phyloP scores from a whole-genome alignment of 495 filamentous ascomycete species.

The Glarea lozoyensis region DNA sequence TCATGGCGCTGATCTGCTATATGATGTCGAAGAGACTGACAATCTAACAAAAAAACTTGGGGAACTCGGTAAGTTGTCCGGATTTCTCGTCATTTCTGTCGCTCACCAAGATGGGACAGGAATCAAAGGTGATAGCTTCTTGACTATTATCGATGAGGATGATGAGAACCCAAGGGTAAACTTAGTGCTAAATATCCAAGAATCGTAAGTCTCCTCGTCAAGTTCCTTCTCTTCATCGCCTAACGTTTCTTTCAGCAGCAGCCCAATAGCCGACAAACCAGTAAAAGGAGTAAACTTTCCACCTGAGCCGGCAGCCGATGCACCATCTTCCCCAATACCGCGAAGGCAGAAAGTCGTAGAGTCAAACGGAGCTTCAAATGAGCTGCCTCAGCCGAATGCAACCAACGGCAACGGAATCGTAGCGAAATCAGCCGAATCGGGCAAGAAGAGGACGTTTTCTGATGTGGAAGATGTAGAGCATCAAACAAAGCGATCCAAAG shows the following conservation, averaged over 20 bases:
- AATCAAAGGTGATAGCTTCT: constrained; percentile 57
- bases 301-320: neutral
- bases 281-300: constrained; percentile 15
- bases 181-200: constrained; percentile 57
- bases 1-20: constrained; percentile 64
- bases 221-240: neutral
- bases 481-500: constrained; percentile 36
- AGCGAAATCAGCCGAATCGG: neutral
- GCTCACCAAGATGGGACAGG: constrained; percentile 26
- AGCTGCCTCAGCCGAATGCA: neutral
- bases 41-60: constrained; percentile 70
- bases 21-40: constrained; percentile 82
- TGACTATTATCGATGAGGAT: constrained; percentile 79
- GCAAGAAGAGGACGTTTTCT: constrained; percentile 11
- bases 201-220: constrained; percentile 28
- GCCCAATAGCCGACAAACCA: constrained; percentile 11
- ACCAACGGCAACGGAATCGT: constrained; percentile 4
- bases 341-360: constrained; percentile 29
- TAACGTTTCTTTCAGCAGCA: constrained; percentile 4
- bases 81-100: neutral
- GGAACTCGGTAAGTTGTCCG: constrained; percentile 54
- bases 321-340: constrained; percentile 31
- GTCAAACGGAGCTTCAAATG: constrained; percentile 7
- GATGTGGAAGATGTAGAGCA: constrained; percentile 10
- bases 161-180: constrained; percentile 78